These are phyloP conservation scores for Perkinsus marinus DNA, from an alignment of 169 alveolate genomes.

Conservation along the genomic window DNA sequence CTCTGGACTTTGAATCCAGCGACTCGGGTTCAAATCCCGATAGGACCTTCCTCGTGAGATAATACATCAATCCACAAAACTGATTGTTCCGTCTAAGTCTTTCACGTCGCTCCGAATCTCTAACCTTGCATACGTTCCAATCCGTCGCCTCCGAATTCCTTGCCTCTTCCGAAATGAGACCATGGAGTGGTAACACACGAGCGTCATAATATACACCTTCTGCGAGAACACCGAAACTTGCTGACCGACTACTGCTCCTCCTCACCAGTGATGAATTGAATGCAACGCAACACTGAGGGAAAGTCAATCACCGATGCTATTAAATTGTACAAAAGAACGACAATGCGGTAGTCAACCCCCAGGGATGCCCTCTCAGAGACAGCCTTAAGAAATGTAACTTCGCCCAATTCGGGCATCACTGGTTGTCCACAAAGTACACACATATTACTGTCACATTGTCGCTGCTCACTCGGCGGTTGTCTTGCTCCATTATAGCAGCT, in stretches of 20 bases:
- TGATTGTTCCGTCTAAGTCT: no score
- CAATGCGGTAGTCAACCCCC: background rate
- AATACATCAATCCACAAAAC: no score
- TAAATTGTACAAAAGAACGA: background rate
- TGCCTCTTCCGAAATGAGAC: no score
- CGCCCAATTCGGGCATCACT: background rate
- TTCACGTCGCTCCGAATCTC: no score
- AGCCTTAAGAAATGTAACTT: background rate
- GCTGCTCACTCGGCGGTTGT: conserved; percentile 5
- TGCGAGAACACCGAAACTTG: background rate
- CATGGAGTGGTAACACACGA: no score
- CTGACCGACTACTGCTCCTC: background rate
- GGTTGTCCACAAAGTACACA: conserved; percentile 1
- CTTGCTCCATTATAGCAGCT: conserved; percentile 11
- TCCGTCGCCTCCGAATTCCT: no score
- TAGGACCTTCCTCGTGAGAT: background rate
- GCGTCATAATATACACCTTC: no score
- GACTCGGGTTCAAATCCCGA: background rate
- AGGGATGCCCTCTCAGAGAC: background rate
- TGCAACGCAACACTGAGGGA: background rate
- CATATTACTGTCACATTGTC: conserved; percentile 16
- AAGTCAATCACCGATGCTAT: background rate
- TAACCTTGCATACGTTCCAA: background rate
- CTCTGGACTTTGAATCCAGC: background rate
- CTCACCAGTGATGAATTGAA: background rate